Evolutionary conservation across 805 yeast genomes (phyloP).

Genomic region (Candida ficus): DNA sequence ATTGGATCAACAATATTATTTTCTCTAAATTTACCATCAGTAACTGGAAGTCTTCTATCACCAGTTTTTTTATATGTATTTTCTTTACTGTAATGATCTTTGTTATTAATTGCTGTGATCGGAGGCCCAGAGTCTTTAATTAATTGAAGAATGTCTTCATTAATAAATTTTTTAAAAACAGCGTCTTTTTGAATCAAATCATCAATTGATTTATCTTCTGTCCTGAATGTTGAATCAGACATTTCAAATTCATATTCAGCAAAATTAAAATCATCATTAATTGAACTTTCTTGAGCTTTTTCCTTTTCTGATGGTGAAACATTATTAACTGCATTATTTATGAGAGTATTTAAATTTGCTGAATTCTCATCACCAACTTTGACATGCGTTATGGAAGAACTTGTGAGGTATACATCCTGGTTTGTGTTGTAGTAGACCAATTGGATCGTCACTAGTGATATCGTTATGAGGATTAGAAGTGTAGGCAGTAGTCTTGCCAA

Average conservation of each 20-base stretch:
- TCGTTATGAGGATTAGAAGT: neutral
- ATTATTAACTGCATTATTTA: neutral
- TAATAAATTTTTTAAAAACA: conserved; percentile 16
- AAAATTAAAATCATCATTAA: neutral
- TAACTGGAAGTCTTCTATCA: conserved; percentile 21
- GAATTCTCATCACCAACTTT: neutral
- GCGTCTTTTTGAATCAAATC: conserved; percentile 8
- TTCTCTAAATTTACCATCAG: conserved; percentile 23
- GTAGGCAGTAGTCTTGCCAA: neutral
- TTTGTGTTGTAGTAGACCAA: neutral
- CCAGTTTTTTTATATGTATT: conserved; percentile 12
- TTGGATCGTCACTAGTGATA: neutral
- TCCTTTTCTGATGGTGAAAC: neutral
- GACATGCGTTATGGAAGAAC: neutral
- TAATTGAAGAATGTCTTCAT: conserved; percentile 11
- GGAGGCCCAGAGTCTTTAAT: conserved; percentile 17
- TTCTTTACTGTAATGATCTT: conserved; percentile 18
- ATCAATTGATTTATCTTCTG: conserved; percentile 11
- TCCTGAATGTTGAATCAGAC: neutral
- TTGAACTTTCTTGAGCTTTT: neutral
- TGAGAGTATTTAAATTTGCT: neutral
- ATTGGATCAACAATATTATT: conserved; percentile 21
- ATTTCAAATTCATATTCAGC: neutral
- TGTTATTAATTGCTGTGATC: conserved; percentile 17
- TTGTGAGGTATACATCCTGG: too few species aligned